These are phyloP conservation scores for Coniochaeta ligniaria DNA, from an alignment of 2,329 filamentous ascomycete genomes.

Conservation along the genomic window DNA sequence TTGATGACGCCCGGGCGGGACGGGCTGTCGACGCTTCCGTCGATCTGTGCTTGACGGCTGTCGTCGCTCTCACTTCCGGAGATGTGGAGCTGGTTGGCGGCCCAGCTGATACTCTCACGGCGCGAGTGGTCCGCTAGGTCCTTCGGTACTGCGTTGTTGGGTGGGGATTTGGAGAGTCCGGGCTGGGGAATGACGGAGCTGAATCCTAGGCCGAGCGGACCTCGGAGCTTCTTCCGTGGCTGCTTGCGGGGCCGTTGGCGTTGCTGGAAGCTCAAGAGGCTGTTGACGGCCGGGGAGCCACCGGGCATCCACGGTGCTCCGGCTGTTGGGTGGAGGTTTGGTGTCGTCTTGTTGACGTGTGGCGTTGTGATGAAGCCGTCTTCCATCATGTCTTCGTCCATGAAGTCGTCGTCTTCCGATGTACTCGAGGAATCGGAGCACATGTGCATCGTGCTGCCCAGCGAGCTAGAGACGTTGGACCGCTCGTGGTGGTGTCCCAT, in stretches of 20 bases:
- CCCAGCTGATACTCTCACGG: constrained; percentile 83
- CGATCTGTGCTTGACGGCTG: constrained; percentile 38
- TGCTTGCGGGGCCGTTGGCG: constrained; percentile 65
- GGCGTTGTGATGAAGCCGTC: constrained; percentile 80
- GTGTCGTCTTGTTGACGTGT: constrained; percentile 55
- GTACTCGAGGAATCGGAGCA: constrained; percentile 72
- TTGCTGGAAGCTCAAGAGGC: constrained; percentile 77
- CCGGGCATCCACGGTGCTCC: constrained; percentile 57
- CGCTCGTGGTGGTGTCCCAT: constrained; percentile 63
- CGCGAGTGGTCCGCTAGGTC: constrained; percentile 45
- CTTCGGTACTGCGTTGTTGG: constrained; percentile 32
- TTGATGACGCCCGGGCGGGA: constrained; percentile 61
- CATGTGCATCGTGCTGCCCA: constrained; percentile 67
- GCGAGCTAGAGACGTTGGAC: constrained; percentile 68
- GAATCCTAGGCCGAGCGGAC: constrained; percentile 43
- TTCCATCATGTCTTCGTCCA: constrained; percentile 71
- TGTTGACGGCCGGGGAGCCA: constrained; percentile 65
- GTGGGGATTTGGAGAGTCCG: constrained; percentile 65
- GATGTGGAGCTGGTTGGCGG: constrained; percentile 82
- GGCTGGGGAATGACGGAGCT: constrained; percentile 17
- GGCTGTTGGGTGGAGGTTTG: constrained; percentile 40
- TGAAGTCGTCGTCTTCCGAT: constrained; percentile 61
- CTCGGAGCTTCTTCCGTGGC: constrained; percentile 44
- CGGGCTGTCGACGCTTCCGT: constrained; percentile 33
- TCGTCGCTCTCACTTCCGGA: constrained; percentile 76